Percentiles rank a stretch among this genome's conserved stretches.
These are phyloP conservation scores for Russula virescens DNA, from an alignment of 768 basidiomycete species.

Conservation along the genomic window DNA sequence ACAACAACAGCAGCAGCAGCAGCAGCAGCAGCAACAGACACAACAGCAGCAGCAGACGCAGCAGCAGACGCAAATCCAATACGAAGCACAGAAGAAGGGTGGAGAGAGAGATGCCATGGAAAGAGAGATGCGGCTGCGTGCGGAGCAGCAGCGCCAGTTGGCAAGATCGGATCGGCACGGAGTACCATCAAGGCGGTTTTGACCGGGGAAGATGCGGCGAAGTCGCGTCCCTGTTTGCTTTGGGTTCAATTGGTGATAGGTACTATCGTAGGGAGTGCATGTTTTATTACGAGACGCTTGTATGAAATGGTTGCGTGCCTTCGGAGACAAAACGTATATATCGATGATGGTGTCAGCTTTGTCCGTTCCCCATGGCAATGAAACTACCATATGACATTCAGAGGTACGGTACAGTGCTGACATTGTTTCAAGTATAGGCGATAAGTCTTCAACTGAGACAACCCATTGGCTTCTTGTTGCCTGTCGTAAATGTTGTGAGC, in stretches of 20 bases:
- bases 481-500: constrained; percentile 31
- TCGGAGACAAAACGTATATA: too few species aligned
- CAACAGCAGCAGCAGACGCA: background rate
- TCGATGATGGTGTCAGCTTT: too few species aligned
- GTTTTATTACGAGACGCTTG: background rate
- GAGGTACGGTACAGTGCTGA: too few species aligned
- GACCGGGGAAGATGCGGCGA: background rate
- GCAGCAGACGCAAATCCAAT: constrained; percentile 4
- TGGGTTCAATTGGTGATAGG: background rate
- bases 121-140: constrained; percentile 5
- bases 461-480: constrained; percentile 55
- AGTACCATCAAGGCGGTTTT: constrained; percentile 8
- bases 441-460: too few species aligned
- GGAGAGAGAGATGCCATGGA: constrained; percentile 11
- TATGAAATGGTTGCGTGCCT: background rate
- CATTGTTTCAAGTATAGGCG: too few species aligned
- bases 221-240: background rate
- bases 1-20: background rate
- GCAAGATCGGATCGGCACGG: constrained; percentile 13
- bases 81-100: constrained; percentile 10
- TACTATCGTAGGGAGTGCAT: background rate
- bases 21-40: background rate
- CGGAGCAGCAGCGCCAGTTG: constrained; percentile 11
- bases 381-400: too few species aligned
- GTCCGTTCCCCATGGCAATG: too few species aligned